A percentile compares a stretch with the other conserved stretches of the same genome.
Evolutionary conservation across 2,329 filamentous ascomycete genomes (phyloP).

Genomic region (Fusarium staphyleae): DNA sequence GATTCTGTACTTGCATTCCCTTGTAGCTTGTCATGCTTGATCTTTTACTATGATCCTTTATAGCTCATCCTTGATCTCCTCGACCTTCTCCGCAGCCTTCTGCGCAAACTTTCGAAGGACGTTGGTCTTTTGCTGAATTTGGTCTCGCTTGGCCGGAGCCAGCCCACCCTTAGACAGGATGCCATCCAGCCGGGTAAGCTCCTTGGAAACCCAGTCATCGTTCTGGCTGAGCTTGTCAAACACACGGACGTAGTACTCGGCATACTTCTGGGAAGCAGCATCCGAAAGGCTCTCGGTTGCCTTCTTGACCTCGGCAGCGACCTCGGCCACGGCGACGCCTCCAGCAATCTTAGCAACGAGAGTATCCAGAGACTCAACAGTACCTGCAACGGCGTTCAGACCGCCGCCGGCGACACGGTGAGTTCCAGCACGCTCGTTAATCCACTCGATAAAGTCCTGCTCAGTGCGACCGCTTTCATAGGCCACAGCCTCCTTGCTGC

Average conservation of each 20-base stretch:
- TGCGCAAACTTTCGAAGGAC: constrained; percentile 80
- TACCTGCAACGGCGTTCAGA: constrained; percentile 80
- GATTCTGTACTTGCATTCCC: constrained; percentile 18
- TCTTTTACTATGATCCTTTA: constrained; percentile 45
- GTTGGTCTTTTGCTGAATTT: constrained; percentile 86
- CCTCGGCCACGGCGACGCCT: constrained; percentile 66
- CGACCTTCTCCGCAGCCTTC: constrained; percentile 63
- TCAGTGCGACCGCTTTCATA: constrained; percentile 83
- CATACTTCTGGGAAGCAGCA: constrained; percentile 73
- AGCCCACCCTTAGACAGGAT: constrained; percentile 87
- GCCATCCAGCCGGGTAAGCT: constrained; percentile 79
- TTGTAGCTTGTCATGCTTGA: constrained; percentile 7
- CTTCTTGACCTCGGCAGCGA: constrained; percentile 75
- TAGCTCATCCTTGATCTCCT: constrained; percentile 62
- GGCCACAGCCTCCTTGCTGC: constrained; percentile 71
- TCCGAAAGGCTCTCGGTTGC: constrained; percentile 71
- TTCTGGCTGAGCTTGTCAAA: constrained; percentile 84
- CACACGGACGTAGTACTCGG: constrained; percentile 92
- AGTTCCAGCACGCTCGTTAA: constrained; percentile 90
- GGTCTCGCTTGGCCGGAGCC: constrained; percentile 85
- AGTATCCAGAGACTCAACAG: constrained; percentile 77
- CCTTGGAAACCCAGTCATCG: constrained; percentile 82
- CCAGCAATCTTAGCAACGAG: constrained; percentile 78
- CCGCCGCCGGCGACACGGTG: constrained; percentile 83
- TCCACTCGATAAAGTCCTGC: constrained; percentile 75